Base-by-base conservation (phyloP, 2,329 filamentous ascomycete species). In the Phialocephala sp. region DNA sequence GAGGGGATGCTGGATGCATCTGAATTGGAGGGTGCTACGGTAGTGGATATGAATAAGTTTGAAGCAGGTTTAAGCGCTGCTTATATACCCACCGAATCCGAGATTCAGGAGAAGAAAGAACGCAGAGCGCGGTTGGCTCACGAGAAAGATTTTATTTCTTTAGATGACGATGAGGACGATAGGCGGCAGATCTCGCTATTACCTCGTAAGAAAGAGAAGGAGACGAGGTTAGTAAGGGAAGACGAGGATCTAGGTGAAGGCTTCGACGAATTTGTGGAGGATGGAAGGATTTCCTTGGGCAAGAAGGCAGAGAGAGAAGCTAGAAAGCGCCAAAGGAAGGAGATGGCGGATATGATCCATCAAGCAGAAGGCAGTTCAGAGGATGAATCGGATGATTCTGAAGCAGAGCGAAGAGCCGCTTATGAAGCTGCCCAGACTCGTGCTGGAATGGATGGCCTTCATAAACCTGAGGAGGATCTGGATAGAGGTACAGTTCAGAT, bases 211-310 rank as follows among this genome's bases (percentile, higher is more conserved):
- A 87, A 89, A 72, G 87, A 90, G 69, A 85, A 87, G 39, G 85
- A 93, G 67, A 91, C 90, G 6, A 86, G 94, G 1, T 84, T 98
- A 1, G 85, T 93, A 6, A 86, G 85, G 50, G 93, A 97, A 39
- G 94, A 98, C 72, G 94, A 98, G 76, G 93, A 98, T 74, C 85
- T 97, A 0, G 92, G 91, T 43, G 95, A 98, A 79, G 94, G 93
- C 0, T 98, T 97, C 72, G 94, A 98, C 66, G 90, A 94, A 62
- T 97, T 92, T 72, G 92, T 95, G 9, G 91, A 95, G 47, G 92
- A 97, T 75, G 93, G 91, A 9, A 87, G 87, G 8, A 86, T 97
- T 11, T 87, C 91, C 1, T 82, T 97, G 0, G 92, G 93, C 39
- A 88, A 85, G 68, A 91, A 91, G 67, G 93, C 93, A 0, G 92